Evolutionary conservation across 1,139 yeast genomes (phyloP), one percentile per base, ranked within the genome.

Genomic region (Insectozyma bohioensis): DNA sequence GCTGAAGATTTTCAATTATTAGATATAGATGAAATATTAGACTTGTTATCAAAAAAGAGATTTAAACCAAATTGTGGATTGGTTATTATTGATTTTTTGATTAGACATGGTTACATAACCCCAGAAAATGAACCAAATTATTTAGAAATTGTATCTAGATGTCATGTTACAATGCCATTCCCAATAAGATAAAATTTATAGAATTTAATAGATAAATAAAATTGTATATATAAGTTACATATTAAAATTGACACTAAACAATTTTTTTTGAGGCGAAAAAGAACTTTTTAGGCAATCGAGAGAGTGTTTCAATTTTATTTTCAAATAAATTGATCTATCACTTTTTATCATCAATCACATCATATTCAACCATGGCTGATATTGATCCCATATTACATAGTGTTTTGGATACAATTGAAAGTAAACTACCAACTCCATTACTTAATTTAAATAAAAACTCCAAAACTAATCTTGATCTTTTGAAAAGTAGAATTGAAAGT

Each of bases 41-140:
- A 51, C 16, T 67, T 73, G 14, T 49, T 90, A 17, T 49, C 52
- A 6, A 52, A 55, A 0, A 78, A 77, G 1, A 75, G 80, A 44
- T 92, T 92, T 63, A 92, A 92, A 56, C 95, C 95, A 26, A 92
- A 92, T 48, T 85, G 96, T 58, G 95, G 83, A 0, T 58, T 84
- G 31, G 81, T 90, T 3, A 69, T 85, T 24, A 66, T 88, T 15
- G 97, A 92, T 49, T 92, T 92, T 48, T 65, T 92, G 42, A 72
- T 90, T 14, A 77, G 98, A 46, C 92, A 85, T 49, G 95, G 96
- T 1, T 52, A 68, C 21, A 52, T 87, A 15, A 72, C 78, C 0
- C 65, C 80, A 0, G 82, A 75, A 27, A 66, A 61, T 28, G 95
- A 87, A 47, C 75, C 78, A 0, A 69, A 80, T 40, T 86, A 72